Base-by-base conservation (phyloP, 192 early-diverging fungal genomes). In the Thoreauomyces humboldtii region DNA sequence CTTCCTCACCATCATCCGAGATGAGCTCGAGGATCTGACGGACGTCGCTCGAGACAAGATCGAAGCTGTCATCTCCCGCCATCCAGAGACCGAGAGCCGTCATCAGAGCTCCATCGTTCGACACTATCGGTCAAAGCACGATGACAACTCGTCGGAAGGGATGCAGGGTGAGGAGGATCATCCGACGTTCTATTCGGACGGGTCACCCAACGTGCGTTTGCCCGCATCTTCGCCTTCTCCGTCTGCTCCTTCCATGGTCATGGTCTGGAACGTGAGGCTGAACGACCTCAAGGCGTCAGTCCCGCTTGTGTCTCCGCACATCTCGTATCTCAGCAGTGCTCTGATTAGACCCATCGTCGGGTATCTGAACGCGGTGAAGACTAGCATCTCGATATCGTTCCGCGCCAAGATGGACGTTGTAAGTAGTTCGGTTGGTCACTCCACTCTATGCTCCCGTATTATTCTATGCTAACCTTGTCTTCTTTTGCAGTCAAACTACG, bases 331-430 rank as follows among this genome's bases (percentile, higher is more conserved):
- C 48, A 89, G 78, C 58, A 85, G 86, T 21, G 93, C 94, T 21
- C 76, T 95, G 59, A 88, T 97, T 24, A 85, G 96, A 4, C 95
- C 96, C 0, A 81, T 97, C 38, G 93, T 97, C 0, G 96, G 86
- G 14, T 98, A 90, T 63, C 90, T 98, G 84, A 97, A 97, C 69
- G 85, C 90, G 2, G 89, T 94, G 64, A 85, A 88, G n/a, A 93
- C 89, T 19, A 82, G 87, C 36, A 88, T 93, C 25, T 85, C 91
- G 2, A 84, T 98, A 69, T 83, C 85, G 28, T 91, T 90, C 71
- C 86, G 86, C 34, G 81, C 92, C 14, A 86, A 86, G 36, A 81
- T 93, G 75, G 81, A 87, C 48, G 46, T 89, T 29, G 89, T 89
- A 75, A 70, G 78, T 70, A 19, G n/a, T n/a, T n/a, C n/a, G n/a